phyloP scores from a whole-genome alignment of 208 protist genomes.

The Naegleria fowleri region DNA sequence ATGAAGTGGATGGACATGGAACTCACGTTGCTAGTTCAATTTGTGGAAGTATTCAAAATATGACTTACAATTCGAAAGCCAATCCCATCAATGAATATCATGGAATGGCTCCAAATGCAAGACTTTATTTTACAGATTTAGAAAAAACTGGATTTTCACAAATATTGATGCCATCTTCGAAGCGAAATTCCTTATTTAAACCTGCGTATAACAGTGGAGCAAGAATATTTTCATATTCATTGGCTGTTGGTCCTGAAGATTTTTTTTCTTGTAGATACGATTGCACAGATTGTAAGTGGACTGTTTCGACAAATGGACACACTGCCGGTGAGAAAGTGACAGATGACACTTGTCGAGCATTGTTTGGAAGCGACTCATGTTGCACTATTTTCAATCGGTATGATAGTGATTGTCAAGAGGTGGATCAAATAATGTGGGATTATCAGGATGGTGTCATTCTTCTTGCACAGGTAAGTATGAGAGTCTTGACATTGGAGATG shows the following conservation, averaged over 20 bases:
- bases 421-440: neutral
- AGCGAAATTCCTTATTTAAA: neutral
- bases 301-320: neutral
- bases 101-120: neutral
- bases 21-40: neutral
- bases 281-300: neutral
- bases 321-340: neutral
- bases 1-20: neutral
- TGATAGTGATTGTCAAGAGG: neutral
- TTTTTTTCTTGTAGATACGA: neutral
- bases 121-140: neutral
- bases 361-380: neutral
- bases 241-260: neutral
- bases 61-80: too few species aligned
- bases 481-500: too few species aligned
- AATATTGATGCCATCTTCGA: neutral
- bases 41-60: neutral
- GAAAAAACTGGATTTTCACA: neutral
- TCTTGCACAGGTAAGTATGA: neutral
- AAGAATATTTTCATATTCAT: neutral
- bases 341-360: neutral
- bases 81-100: neutral
- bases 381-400: neutral
- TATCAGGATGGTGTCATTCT: neutral
- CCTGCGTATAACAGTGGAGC: neutral